Evolutionary conservation across 768 basidiomycete species (phyloP), one percentile per base, ranked within the genome.

Genomic region (Naematelia encephala): DNA sequence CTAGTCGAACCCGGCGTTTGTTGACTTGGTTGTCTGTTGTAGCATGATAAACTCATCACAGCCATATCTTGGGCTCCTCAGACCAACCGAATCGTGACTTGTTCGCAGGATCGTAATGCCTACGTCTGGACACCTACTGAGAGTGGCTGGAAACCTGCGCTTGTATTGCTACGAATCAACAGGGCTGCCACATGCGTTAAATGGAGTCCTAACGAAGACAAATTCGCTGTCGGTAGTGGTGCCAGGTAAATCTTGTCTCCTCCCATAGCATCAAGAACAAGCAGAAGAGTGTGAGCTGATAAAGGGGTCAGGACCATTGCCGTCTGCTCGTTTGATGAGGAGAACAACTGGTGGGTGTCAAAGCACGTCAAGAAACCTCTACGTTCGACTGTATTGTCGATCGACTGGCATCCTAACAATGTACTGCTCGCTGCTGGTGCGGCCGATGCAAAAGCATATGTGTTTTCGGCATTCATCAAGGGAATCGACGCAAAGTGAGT

Each of bases 321-420:
- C 11, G 84, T 99, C 50, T 99, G 96, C 76, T 93, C 90, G 16
- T 99, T 96, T 72, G 96, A 99, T 75, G 82, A 88, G 10, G 96
- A 99, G 80, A 93, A 89, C 79, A 89, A 99, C 77, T 99, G 96
- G 96, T 99, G 96, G 96, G 90, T 96, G 2, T 87, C 93, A 16
- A 91, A 90, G 75, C 88, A 88, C 60, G 81, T 99, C 76, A 99
- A 98, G 86, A 98, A 98, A 79, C 96, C 96, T 23, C 88, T 99
- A 70, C 80, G 91, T 63, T 91, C 91, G 3, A 99, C 96, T 0
- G 93, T 99, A 13, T 81, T 98, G 43, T 85, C 87, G 3, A 81
- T 99, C 66, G 94, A 98, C 66, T 99, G 96, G 96, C 96, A 99
- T 75, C 93, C 96, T 25, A 98, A 98, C 82, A 98, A 96, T 74